Conservation (phyloP, 176 grass and related monocot genomes). For the Melocanna baccifera region DNA sequence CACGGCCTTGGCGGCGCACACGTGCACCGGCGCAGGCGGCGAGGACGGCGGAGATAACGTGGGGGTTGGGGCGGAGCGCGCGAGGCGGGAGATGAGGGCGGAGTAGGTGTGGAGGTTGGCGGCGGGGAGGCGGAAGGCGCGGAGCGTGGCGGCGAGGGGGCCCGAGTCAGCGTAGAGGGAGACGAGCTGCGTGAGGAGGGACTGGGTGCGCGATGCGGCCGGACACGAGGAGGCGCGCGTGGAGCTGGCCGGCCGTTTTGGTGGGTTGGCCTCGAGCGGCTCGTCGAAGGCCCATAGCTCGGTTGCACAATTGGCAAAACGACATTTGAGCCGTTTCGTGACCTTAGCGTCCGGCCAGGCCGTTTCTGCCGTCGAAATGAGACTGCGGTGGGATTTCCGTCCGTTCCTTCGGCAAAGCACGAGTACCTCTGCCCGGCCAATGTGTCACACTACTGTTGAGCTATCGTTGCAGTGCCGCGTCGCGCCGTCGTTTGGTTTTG, state of each 20-base stretch:
- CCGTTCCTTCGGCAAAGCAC: too few species aligned
- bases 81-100: slow-evolving; percentile 33
- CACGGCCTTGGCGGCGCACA: slow-evolving; percentile 35
- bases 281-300: too few species aligned
- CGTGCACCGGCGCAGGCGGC: slow-evolving; percentile 43
- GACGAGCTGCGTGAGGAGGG: slow-evolving; percentile 55
- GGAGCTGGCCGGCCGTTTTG: slow-evolving; percentile 28
- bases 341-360: too few species aligned
- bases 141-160: slow-evolving; percentile 15
- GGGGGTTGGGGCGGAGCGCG: slow-evolving; percentile 17
- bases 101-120: slow-evolving; percentile 26
- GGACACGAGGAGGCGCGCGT: slow-evolving; percentile 34
- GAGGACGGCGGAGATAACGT: slow-evolving; percentile 32
- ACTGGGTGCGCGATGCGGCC: slow-evolving; percentile 14
- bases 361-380: too few species aligned
- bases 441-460: too few species aligned
- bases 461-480: too few species aligned
- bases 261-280: too few species aligned
- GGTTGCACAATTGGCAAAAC: too few species aligned
- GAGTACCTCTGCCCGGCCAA: too few species aligned
- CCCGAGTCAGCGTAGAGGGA: slow-evolving; percentile 49
- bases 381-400: too few species aligned
- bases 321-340: too few species aligned
- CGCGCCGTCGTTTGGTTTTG: too few species aligned
- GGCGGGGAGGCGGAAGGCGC: neutral